A percentile compares a stretch with the other conserved stretches of the same genome.
These are phyloP conservation scores for Russula sp. DNA, from an alignment of 768 basidiomycete species.

Conservation along the genomic window DNA sequence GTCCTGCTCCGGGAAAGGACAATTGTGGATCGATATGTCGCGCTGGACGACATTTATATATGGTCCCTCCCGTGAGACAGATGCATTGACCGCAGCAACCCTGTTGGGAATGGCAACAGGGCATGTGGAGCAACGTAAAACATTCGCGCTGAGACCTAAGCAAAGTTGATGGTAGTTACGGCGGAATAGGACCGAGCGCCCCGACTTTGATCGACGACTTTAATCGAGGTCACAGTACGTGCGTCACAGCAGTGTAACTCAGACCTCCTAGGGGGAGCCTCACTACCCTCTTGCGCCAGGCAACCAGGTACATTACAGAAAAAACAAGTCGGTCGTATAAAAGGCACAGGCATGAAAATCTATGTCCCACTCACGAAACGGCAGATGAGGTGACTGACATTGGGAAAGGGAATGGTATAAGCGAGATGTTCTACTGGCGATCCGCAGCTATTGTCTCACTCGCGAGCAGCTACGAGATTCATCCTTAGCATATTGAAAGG, in stretches of 20 bases:
- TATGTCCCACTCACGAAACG: not conserved
- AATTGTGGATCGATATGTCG: not conserved
- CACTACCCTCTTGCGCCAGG: not conserved
- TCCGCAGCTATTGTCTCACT: not conserved
- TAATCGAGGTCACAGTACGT: not conserved
- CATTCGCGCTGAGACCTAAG: too few relatives aligned
- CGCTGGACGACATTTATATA: not conserved
- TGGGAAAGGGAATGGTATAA: not conserved
- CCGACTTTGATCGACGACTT: constrained; percentile 1
- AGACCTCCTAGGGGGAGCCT: not conserved
- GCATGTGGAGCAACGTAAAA: not conserved
- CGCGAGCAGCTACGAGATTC: not conserved
- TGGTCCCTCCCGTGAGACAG: not conserved
- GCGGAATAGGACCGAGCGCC: not conserved
- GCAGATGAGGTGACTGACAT: not conserved
- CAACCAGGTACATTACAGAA: not conserved
- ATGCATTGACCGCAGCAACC: not conserved
- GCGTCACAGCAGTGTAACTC: not conserved
- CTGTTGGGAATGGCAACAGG: constrained; percentile 7
- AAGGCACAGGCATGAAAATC: too few relatives aligned
- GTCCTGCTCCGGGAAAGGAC: constrained; percentile 18
- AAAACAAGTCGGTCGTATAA: constrained; percentile 8
- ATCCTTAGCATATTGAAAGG: not conserved
- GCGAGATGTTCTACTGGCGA: not conserved
- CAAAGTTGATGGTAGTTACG: not conserved